A percentile compares a stretch with the other conserved stretches of the same genome.
These are phyloP conservation scores for Rhodotorula sp. DNA, from an alignment of 1,284 basidiomycete genomes.

Conservation along the genomic window DNA sequence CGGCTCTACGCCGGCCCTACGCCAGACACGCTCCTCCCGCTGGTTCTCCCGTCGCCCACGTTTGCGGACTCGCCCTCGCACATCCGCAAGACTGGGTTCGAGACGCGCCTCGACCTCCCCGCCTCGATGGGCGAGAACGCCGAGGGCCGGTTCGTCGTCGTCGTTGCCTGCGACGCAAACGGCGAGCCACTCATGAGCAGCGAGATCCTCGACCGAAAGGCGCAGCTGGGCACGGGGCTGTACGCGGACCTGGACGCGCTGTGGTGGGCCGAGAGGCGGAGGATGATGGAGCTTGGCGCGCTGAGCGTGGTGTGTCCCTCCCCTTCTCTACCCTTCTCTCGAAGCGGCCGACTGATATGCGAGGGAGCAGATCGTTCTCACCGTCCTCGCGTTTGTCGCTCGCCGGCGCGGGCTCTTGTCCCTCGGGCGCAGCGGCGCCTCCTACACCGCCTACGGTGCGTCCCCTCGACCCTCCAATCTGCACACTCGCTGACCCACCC, in stretches of 20 bases:
- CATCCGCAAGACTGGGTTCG: slow-evolving; percentile 9
- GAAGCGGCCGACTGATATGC: no score
- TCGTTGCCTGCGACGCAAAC: slow-evolving; percentile 4
- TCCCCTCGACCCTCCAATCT: neutral
- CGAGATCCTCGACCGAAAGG: slow-evolving; percentile 7
- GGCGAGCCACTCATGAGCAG: neutral
- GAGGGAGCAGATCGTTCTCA: neutral
- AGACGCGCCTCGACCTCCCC: slow-evolving; percentile 15
- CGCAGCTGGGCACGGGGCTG: neutral
- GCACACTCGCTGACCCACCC: no score
- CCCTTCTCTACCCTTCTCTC: neutral
- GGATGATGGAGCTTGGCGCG: neutral
- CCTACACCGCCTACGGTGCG: neutral
- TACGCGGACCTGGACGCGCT: slow-evolving; percentile 2
- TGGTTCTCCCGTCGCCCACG: neutral
- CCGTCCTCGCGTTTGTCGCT: neutral
- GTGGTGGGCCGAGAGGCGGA: neutral
- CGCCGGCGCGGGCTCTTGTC: neutral
- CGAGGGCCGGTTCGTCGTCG: slow-evolving; percentile 5
- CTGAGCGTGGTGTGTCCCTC: neutral
- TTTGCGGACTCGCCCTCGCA: neutral
- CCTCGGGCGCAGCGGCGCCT: no score
- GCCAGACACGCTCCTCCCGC: neutral
- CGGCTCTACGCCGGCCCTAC: slow-evolving; percentile 4
- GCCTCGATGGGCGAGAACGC: neutral